phyloP scores from a whole-genome alignment of 352 stramenopile species.

The Globisporangium okanoganense region DNA sequence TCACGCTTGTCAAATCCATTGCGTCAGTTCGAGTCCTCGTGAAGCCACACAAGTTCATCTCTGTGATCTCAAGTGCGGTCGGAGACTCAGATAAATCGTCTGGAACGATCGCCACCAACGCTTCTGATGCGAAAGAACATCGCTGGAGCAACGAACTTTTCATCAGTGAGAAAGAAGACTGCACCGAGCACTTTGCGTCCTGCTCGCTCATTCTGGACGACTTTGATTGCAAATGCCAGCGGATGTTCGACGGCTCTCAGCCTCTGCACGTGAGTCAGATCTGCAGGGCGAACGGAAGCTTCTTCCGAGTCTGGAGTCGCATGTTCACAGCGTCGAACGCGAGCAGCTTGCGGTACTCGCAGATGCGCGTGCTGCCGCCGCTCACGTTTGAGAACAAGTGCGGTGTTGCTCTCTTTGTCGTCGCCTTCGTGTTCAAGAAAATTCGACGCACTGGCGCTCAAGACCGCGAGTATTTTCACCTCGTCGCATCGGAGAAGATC shows the following conservation, averaged over 20 bases:
- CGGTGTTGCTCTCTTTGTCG: constrained; percentile 52
- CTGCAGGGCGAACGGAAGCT: constrained; percentile 65
- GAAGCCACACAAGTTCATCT: constrained; percentile 31
- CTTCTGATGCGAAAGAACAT: constrained; percentile 33
- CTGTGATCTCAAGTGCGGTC: not conserved
- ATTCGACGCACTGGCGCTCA: constrained; percentile 45
- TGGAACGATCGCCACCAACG: not conserved
- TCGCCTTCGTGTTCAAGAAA: constrained; percentile 83
- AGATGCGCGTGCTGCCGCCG: constrained; percentile 59
- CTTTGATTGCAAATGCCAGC: constrained; percentile 71
- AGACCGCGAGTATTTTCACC: constrained; percentile 70
- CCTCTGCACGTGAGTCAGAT: constrained; percentile 68
- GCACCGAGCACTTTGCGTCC: constrained; percentile 49
- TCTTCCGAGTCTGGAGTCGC: constrained; percentile 59
- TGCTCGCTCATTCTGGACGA: constrained; percentile 69
- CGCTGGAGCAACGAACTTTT: constrained; percentile 84
- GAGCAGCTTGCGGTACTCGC: constrained; percentile 61
- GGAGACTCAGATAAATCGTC: not conserved
- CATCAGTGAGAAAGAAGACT: constrained; percentile 64
- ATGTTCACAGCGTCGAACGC: constrained; percentile 66
- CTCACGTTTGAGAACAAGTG: constrained; percentile 81
- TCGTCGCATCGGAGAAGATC: constrained; percentile 68
- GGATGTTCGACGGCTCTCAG: constrained; percentile 74
- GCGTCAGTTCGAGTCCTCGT: constrained; percentile 59
- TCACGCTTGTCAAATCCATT: constrained; percentile 54